These are phyloP conservation scores for Basipetospora chlamydospora DNA, from an alignment of 2,329 filamentous ascomycete species.

Conservation along the genomic window DNA sequence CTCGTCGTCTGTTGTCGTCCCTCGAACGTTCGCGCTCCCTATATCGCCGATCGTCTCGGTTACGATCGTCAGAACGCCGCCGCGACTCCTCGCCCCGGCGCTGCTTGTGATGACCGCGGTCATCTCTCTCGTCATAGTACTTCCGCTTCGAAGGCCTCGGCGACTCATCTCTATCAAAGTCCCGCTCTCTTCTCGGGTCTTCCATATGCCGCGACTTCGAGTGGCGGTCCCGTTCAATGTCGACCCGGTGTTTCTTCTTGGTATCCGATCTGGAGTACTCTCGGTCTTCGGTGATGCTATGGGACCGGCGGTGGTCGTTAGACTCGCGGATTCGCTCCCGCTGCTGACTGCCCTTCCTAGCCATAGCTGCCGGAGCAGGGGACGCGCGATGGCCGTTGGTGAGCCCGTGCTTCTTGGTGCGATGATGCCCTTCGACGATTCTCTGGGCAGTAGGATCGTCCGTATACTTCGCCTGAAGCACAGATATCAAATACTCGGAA, in stretches of 20 bases:
- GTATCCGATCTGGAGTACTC: constrained; percentile 36
- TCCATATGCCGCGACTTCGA: constrained; percentile 39
- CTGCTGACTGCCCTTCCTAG: constrained; percentile 31
- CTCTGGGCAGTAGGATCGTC: constrained; percentile 62
- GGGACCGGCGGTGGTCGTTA: constrained; percentile 32
- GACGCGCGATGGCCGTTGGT: constrained; percentile 54
- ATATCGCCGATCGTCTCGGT: constrained; percentile 14
- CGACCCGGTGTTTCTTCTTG: constrained; percentile 37
- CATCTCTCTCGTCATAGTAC: constrained; percentile 9
- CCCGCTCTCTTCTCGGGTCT: constrained; percentile 11
- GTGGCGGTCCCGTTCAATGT: constrained; percentile 27
- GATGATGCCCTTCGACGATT: constrained; percentile 81
- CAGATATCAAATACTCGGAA: constrained; percentile 89
- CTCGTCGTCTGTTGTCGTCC: background rate
- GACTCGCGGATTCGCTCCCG: constrained; percentile 30
- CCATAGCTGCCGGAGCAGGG: constrained; percentile 38
- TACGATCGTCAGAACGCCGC: constrained; percentile 17
- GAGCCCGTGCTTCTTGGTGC: constrained; percentile 62
- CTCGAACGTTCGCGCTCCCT: constrained; percentile 11
- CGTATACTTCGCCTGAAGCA: constrained; percentile 73
- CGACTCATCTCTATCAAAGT: constrained; percentile 23
- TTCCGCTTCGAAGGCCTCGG: constrained; percentile 8
- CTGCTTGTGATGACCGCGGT: constrained; percentile 24
- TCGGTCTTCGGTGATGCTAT: constrained; percentile 35
- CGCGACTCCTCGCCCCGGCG: constrained; percentile 23